Percentiles rank a stretch among this genome's conserved stretches.
phyloP scores from a whole-genome alignment of 805 yeast species.

The Schwanniomyces pseudopolymorphus region DNA sequence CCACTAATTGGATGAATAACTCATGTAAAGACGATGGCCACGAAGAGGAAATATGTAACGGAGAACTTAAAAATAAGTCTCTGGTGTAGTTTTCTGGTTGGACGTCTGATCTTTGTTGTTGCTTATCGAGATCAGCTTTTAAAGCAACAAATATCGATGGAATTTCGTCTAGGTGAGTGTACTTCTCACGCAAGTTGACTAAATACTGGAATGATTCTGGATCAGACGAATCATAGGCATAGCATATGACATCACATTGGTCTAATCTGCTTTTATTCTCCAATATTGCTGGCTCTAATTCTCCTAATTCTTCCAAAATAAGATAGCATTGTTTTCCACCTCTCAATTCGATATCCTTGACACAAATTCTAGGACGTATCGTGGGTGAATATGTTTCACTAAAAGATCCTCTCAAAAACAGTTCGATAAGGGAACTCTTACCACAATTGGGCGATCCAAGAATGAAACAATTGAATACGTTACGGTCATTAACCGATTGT shows the following conservation, averaged over 20 bases:
- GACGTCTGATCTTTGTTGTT: slow-evolving; percentile 80
- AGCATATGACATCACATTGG: slow-evolving; percentile 88
- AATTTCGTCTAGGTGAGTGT: slow-evolving; percentile 58
- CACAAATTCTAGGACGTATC: slow-evolving; percentile 75
- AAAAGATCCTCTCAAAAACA: slow-evolving; percentile 74
- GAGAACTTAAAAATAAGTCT: slow-evolving; percentile 66
- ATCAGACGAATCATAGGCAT: slow-evolving; percentile 90
- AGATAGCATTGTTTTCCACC: slow-evolving; percentile 96
- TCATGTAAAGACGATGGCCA: slow-evolving; percentile 90
- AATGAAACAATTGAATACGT: slow-evolving; percentile 87
- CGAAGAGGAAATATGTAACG: slow-evolving; percentile 83
- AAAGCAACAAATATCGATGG: slow-evolving; percentile 89
- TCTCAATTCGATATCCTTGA: slow-evolving; percentile 86
- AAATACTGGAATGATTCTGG: slow-evolving; percentile 90
- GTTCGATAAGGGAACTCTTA: slow-evolving; percentile 78
- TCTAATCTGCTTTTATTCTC: slow-evolving; percentile 68
- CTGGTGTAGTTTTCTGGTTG: slow-evolving; percentile 89
- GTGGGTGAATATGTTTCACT: slow-evolving; percentile 79
- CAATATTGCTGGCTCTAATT: slow-evolving; percentile 76
- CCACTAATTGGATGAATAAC: slow-evolving; percentile 80
- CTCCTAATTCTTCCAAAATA: slow-evolving; percentile 88
- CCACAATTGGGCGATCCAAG: slow-evolving; percentile 87
- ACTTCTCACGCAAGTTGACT: slow-evolving; percentile 62
- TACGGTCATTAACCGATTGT: slow-evolving; percentile 72
- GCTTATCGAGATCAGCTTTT: slow-evolving; percentile 94